Evolutionary conservation across 352 stramenopile genomes (phyloP).

Genomic region (Globisporangium recalcitrans): DNA sequence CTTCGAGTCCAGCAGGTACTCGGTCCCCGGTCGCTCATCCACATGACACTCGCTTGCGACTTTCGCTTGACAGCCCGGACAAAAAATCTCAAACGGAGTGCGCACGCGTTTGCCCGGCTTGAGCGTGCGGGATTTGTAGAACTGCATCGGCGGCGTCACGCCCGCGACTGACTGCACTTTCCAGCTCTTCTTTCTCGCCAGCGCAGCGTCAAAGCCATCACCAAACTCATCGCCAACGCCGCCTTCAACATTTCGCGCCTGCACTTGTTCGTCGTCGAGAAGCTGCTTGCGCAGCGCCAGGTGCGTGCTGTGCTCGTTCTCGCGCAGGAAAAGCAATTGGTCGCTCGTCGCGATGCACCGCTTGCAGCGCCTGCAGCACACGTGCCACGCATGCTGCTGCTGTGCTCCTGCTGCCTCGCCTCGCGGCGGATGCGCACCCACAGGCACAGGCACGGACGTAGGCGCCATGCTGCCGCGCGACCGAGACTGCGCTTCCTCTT

Average conservation of each 20-base stretch:
- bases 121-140: conserved; percentile 43
- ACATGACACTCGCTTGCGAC: conserved; percentile 47
- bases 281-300: conserved; percentile 16
- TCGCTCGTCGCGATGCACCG: conserved; percentile 4
- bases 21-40: conserved; percentile 29
- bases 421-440: not conserved
- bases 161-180: conserved; percentile 23
- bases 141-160: conserved; percentile 28
- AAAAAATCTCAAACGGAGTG: conserved; percentile 54
- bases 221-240: too few species aligned
- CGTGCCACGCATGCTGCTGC: conserved; percentile 4
- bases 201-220: not conserved
- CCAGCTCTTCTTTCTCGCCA: conserved; percentile 22
- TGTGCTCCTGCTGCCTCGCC: not conserved
- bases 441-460: not conserved
- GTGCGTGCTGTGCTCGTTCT: conserved; percentile 17
- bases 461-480: not conserved
- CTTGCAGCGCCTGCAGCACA: conserved; percentile 15
- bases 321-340: conserved; percentile 17
- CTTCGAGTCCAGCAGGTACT: conserved; percentile 53
- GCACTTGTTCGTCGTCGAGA: conserved; percentile 10
- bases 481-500: not conserved
- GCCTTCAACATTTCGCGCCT: not conserved
- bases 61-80: conserved; percentile 39
- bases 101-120: conserved; percentile 32